Percentiles rank a stretch among this genome's conserved stretches.
Conservation (phyloP, 2,329 filamentous ascomycete genomes). For the Diplodia corticola region DNA sequence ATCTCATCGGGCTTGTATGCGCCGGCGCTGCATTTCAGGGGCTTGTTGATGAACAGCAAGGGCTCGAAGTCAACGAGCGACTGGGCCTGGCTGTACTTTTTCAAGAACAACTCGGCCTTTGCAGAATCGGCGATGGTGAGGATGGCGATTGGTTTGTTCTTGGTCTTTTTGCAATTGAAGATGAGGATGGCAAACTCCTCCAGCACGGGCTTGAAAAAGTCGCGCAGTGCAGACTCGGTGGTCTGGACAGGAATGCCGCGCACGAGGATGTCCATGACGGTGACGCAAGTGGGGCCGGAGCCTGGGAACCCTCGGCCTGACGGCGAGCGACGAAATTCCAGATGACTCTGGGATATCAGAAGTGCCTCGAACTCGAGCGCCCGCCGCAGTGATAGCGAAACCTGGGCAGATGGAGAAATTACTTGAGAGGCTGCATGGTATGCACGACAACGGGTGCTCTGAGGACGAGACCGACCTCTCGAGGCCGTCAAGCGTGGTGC, state of each 20-base stretch:
- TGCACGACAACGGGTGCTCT: neutral
- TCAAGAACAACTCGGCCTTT: constrained; percentile 49
- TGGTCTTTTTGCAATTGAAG: constrained; percentile 49
- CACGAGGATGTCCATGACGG: constrained; percentile 51
- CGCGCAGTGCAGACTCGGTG: constrained; percentile 45
- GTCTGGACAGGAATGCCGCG: constrained; percentile 44
- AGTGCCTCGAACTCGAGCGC: neutral
- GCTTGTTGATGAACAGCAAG: constrained; percentile 8
- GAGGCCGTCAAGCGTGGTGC: neutral
- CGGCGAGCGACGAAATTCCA: no score
- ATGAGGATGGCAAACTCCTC: constrained; percentile 41
- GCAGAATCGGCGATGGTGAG: constrained; percentile 48
- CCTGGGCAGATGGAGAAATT: neutral
- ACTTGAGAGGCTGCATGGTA: neutral
- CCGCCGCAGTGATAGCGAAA: neutral
- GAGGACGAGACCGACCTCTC: neutral
- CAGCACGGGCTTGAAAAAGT: constrained; percentile 44
- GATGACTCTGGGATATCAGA: neutral
- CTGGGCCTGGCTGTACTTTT: constrained; percentile 31
- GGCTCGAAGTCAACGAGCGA: constrained; percentile 24
- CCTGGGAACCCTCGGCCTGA: neutral
- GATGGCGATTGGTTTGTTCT: constrained; percentile 43
- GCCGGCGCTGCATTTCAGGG: constrained; percentile 27
- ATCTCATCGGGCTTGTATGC: constrained; percentile 31
- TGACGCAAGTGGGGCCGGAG: neutral